Base-by-base conservation (phyloP, 2,329 filamentous ascomycete species). In the Calonectria naviculata region DNA sequence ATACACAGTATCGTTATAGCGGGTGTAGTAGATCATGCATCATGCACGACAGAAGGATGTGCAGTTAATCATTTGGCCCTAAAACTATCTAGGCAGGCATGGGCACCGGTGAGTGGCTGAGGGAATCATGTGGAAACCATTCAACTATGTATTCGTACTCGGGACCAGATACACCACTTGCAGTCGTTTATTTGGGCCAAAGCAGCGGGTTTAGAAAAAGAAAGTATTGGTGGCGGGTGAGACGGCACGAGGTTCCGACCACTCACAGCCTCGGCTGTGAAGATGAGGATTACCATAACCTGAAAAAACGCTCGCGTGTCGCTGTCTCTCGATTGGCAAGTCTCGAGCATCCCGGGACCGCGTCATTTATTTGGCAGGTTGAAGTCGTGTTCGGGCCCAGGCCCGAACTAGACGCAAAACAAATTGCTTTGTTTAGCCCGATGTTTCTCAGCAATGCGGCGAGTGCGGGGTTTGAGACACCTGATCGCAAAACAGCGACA, bases 161-260 rank as follows among this genome's bases (percentile, higher is more conserved):
- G 52, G 47, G 47, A 52, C 26, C 13, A 28, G 28, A 52, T n/a
- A 28, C 15, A 10, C n/a, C 13, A 19, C 47, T 10, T 52, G 17
- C 21, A 36, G 60, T 15, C 29, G 19, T 19, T 17, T 3, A 38
- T 24, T 26, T 41, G 7, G 26, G 41, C 54, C 54, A 9, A 28
- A 42, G n/a, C 42, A 38, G 29, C 61, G 52, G 44, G 52, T 54
- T 28, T 24, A 38, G 24, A 5, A 29, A 65, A 29, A 29, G 56
- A 29, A 36, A 31, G 36, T 38, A 21, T 26, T 44, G 28, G 47
- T 41, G 44, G 19, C 63, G 63, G 42, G 68, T 26, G 61, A 62
- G 63, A 67, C 68, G 68, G 68, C 19, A 21, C 68, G 63, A 44
- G 10, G 10, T n/a, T 46, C 68, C 56, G 64, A 42, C 56, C 36